A percentile compares a stretch with the other conserved stretches of the same genome.
Evolutionary conservation across 345 rosid species (phyloP).

Genomic region (Eucalyptus curtisii): DNA sequence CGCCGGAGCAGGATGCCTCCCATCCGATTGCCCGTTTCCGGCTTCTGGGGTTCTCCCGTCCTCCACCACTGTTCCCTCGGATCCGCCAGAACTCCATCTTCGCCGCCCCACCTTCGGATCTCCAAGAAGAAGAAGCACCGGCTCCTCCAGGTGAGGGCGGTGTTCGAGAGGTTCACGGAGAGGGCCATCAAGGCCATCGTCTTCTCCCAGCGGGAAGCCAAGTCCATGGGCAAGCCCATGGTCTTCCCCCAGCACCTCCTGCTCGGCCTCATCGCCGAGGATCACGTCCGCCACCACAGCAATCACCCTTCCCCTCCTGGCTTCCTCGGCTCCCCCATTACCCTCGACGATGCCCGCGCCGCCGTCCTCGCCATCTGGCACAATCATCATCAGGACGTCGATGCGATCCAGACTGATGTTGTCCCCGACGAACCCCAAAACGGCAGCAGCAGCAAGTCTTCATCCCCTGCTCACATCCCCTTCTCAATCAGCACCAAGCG

Average conservation of each 20-base stretch:
- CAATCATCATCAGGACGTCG: background rate
- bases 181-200: slow-evolving; percentile 71
- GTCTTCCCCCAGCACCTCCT: slow-evolving; percentile 79
- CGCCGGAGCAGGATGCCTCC: background rate
- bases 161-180: slow-evolving; percentile 85
- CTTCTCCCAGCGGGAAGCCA: slow-evolving; percentile 81
- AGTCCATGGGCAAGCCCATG: slow-evolving; percentile 62
- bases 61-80: background rate
- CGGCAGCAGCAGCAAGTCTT: background rate
- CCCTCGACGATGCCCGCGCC: slow-evolving; percentile 57
- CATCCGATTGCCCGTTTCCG: background rate
- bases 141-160: slow-evolving; percentile 12
- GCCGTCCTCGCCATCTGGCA: slow-evolving; percentile 65
- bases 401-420: slow-evolving; percentile 1
- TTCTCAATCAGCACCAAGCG: slow-evolving; percentile 72
- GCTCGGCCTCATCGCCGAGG: slow-evolving; percentile 69
- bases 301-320: slow-evolving; percentile 17
- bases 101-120: background rate
- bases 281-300: slow-evolving; percentile 34
- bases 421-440: background rate
- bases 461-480: slow-evolving; percentile 38
- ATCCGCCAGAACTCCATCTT: background rate
- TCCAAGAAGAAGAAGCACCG: background rate
- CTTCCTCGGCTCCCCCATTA: slow-evolving; percentile 72
- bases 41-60: background rate